Conservation (phyloP, 2,329 filamentous ascomycete species). For the Arthrobotrys sphaeroides region DNA sequence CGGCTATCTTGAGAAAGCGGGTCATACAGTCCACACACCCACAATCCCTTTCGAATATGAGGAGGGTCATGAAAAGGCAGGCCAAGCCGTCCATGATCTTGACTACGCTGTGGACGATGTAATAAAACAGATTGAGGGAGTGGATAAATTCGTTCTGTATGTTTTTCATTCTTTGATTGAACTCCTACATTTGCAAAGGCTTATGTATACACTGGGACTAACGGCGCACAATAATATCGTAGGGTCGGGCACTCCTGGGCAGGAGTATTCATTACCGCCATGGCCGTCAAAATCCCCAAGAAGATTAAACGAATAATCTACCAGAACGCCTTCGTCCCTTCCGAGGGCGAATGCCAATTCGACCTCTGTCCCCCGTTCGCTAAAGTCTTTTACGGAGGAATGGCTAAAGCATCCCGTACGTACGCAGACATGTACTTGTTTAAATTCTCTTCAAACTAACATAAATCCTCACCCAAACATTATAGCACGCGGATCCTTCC, state of each 20-base stretch:
- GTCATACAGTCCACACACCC: constrained; percentile 38
- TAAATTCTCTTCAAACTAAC: background rate
- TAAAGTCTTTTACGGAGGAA: constrained; percentile 8
- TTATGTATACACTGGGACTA: background rate
- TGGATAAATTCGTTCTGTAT: constrained; percentile 36
- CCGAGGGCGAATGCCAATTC: constrained; percentile 25
- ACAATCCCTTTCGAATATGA: constrained; percentile 11
- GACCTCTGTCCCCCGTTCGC: constrained; percentile 11
- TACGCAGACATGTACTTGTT: too few relatives aligned
- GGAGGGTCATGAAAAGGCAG: background rate
- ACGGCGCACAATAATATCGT: background rate
- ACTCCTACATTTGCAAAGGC: too few relatives aligned
- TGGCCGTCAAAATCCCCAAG: constrained; percentile 22
- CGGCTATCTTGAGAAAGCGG: constrained; percentile 27
- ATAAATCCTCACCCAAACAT: background rate
- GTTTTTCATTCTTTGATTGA: background rate
- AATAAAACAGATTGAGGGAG: constrained; percentile 28
- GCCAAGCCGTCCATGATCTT: constrained; percentile 17
- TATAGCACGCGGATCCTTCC: constrained; percentile 27
- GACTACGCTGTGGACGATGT: constrained; percentile 11
- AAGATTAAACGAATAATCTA: constrained; percentile 46
- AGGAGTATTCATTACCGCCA: constrained; percentile 34
- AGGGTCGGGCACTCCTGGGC: constrained; percentile 49
- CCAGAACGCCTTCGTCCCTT: constrained; percentile 30
- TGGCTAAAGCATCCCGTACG: constrained; percentile 16